phyloP scores from a whole-genome alignment of 1,139 yeast genomes.

The Blastobotrys raffinosifermentans region DNA sequence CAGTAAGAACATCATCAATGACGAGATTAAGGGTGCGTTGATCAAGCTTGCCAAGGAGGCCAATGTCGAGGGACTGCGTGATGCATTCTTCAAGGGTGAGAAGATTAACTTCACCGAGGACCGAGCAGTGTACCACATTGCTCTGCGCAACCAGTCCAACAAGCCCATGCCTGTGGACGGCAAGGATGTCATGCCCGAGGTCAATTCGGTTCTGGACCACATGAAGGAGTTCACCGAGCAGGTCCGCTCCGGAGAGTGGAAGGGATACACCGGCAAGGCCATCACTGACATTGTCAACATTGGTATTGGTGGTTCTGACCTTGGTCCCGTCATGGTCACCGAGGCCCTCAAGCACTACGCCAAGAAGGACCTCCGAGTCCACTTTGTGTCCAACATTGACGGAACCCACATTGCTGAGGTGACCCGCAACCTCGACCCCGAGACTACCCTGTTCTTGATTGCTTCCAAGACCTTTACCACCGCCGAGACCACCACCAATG shows the following conservation, averaged over 20 bases:
- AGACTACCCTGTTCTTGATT: slow-evolving; percentile 87
- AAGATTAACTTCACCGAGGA: slow-evolving; percentile 93
- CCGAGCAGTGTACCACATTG: slow-evolving; percentile 95
- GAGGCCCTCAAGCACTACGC: slow-evolving; percentile 93
- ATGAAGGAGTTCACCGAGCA: slow-evolving; percentile 90
- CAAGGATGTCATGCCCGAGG: slow-evolving; percentile 80
- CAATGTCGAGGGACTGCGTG: slow-evolving; percentile 78
- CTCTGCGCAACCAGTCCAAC: slow-evolving; percentile 85
- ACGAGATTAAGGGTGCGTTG: slow-evolving; percentile 64
- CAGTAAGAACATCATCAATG: slow-evolving; percentile 89
- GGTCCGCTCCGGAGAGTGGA: slow-evolving; percentile 91
- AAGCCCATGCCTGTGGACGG: slow-evolving; percentile 87
- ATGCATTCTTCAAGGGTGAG: slow-evolving; percentile 85
- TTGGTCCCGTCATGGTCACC: slow-evolving; percentile 99
- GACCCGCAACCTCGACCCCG: slow-evolving; percentile 69
- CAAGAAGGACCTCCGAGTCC: slow-evolving; percentile 67
- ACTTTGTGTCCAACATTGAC: slow-evolving; percentile 96
- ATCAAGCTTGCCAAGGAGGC: slow-evolving; percentile 85
- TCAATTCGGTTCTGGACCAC: slow-evolving; percentile 83
- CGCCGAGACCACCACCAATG: slow-evolving; percentile 95
- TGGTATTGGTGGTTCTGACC: slow-evolving; percentile 98
- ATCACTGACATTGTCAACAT: slow-evolving; percentile 94
- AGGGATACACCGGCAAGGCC: slow-evolving; percentile 91
- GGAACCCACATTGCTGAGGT: slow-evolving; percentile 97
- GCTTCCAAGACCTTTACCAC: slow-evolving; percentile 99